Evolutionary conservation across 768 basidiomycete genomes (phyloP).

Genomic region (Harrya chromipes): DNA sequence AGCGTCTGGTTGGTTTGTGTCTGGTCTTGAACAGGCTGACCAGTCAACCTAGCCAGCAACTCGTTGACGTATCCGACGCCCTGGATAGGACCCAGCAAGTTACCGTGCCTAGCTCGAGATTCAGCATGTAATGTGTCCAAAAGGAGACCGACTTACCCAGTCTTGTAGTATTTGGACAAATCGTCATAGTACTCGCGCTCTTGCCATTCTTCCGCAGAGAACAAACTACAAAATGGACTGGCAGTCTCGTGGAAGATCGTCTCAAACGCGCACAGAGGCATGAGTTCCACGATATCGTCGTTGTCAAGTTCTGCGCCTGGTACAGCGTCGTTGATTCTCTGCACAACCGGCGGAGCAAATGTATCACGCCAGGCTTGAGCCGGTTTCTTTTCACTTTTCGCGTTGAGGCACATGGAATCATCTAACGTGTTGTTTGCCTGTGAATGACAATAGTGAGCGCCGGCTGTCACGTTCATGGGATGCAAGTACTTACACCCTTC

Average conservation of each 20-base stretch:
- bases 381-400: constrained; percentile 42
- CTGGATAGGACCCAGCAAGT: constrained; percentile 66
- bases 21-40: constrained; percentile 55
- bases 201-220: constrained; percentile 58
- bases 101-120: constrained; percentile 53
- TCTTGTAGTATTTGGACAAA: constrained; percentile 74
- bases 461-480: neutral
- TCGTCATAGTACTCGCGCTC: constrained; percentile 70
- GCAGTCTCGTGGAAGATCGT: constrained; percentile 48
- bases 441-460: neutral
- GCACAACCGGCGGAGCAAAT: constrained; percentile 54
- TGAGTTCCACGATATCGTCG: constrained; percentile 54
- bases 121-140: neutral
- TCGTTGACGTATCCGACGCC: constrained; percentile 90
- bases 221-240: constrained; percentile 75
- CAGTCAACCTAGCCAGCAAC: constrained; percentile 77
- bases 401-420: constrained; percentile 60
- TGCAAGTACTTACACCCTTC: constrained; percentile 38
- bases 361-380: constrained; percentile 51
- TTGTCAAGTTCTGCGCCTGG: constrained; percentile 59
- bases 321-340: constrained; percentile 56
- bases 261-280: constrained; percentile 80
- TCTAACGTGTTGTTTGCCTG: constrained; percentile 69
- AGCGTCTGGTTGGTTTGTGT: constrained; percentile 79
- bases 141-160: constrained; percentile 47